Evolutionary conservation across 169 alveolate species (phyloP), one percentile per base, ranked within the genome.

Genomic region (Ichthyophthirius multifiliis): DNA sequence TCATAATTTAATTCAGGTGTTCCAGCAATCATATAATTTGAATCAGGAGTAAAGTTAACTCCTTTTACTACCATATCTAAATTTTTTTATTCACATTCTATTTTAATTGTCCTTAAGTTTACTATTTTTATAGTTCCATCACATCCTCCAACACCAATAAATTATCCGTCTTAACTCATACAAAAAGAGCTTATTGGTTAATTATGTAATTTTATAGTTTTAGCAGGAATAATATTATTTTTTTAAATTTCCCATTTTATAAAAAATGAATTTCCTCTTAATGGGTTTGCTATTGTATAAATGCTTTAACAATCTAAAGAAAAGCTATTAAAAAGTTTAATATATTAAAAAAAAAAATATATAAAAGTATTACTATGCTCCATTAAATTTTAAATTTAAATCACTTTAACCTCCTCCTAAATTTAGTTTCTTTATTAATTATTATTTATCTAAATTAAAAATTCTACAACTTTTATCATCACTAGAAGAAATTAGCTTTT

Each of bases 201-300:
- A 13, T 43, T 43, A 41, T 81, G 86, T 15, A 74, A 16, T 30
- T 81, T 81, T 0, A 71, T 81, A 15, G 75, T 64, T 3, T 15
- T 32, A 15, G 9, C 46, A 12, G 43, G 43, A 4, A 46, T 64
- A 5, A n/a, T n/a, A n/a, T n/a, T n/a, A 55, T 7, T 55, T 55
- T 55, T 20, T 34, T 16, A 32, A 18, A 32, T 32, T 64, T 41
- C 55, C 86, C 86, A 81, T 31, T 41, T 31, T 18, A 82, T 71
- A 76, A 81, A 64, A 48, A 71, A 81, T 10, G 86, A 81, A 3
- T 43, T 13, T 46, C 86, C 86, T 81, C 86, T 81, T 45, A 74
- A 71, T 1, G 86, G 86, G 43, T 81, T 81, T 7, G 32, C 62
- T 18, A 81, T 44, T 35, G 86, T 81, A 31, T 39, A 81, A 30